Base-by-base conservation (phyloP, 2,329 filamentous ascomycete species). In the Calonectria pteridis region DNA sequence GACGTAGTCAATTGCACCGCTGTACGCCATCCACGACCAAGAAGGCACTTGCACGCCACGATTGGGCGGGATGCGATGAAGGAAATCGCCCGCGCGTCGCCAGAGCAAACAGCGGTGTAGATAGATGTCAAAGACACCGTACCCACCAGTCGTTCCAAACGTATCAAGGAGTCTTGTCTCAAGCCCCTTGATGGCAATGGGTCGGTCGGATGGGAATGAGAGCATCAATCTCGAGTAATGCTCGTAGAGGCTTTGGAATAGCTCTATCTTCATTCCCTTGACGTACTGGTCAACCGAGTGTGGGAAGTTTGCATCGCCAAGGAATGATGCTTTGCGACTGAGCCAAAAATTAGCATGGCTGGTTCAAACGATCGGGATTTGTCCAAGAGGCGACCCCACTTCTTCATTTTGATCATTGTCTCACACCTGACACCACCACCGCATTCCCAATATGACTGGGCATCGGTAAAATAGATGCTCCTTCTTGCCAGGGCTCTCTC, bases 371-470 rank as follows among this genome's bases (percentile, higher is more conserved):
- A n/a, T n/a, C n/a, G n/a, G n/a, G n/a, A n/a, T n/a, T n/a, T n/a
- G n/a, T n/a, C n/a, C n/a, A n/a, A n/a, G n/a, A n/a, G n/a, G n/a
- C n/a, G n/a, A n/a, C n/a, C n/a, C n/a, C n/a, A n/a, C 84, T 84
- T 85, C 28, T 72, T 71, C 74, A 84, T 82, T 16, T 73, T 80
- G 0, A 76, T 78, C 50, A 86, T 23, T 0, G 81, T 84, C 55
- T 86, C 84, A 40, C 82, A 85, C 1, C 80, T 75, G 0, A 86
- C 79, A 0, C 84, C 81, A 0, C 76, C 62, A 7, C 85, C 82
- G 46, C 86, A 87, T 53, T 85, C 84, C 79, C 81, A 87, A 28
- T 86, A 85, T 1, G 82, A 81, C 71, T 86, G 83, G 0, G 72
- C 72, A 1, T 79, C 50, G 0, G 84, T 82, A 70, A 85, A 87